Evolutionary conservation across 345 rosid species (phyloP), one percentile per base, ranked within the genome.

Genomic region (Erodium maritimum): DNA sequence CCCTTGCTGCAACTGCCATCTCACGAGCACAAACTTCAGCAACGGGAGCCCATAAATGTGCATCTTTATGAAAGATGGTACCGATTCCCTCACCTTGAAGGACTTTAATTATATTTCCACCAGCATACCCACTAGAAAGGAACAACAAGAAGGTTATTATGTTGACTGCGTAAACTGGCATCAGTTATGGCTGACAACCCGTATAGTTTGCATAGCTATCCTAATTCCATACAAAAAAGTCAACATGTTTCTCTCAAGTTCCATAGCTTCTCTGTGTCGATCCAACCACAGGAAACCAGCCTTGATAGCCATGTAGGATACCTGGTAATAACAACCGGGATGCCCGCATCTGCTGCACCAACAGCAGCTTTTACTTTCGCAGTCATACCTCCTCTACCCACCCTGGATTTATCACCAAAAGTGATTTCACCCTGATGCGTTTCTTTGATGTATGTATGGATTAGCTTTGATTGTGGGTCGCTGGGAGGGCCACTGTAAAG

Each of bases 341-440:
- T 74, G 25, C 97, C 96, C 37, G 91, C 95, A 65, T 79, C 60
- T 50, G 99, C 90, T 50, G 97, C 99, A 71, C 77, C 82, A 42
- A 82, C 84, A 51, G 99, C 99, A 74, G 99, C 97, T 74, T 82
- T 87, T 52, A 94, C 99, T 77, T 94, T 94, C 10, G 99, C 96
- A 20, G 91, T 87, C 99, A 90, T 94, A 60, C 99, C 99, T 1
- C 99, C 99, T 84, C 99, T 83, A 60, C 99, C 99, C 56, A 94
- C 76, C 68, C 99, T 83, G 65, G 99, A 94, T 75, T 94, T 94
- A 77, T 94, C 96, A 50, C 99, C 99, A 55, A 90, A 90, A 33
- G 97, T 94, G 60, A 94, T 87, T 79, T 77, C 99, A 50, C 73
- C 57, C 50, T 80, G 97, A 78, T 94, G 97, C 63, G 64, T 85